Percentiles rank a stretch among this genome's conserved stretches.
Evolutionary conservation across 352 stramenopile species (phyloP).

Genomic region (Aphanomyces stellatus): DNA sequence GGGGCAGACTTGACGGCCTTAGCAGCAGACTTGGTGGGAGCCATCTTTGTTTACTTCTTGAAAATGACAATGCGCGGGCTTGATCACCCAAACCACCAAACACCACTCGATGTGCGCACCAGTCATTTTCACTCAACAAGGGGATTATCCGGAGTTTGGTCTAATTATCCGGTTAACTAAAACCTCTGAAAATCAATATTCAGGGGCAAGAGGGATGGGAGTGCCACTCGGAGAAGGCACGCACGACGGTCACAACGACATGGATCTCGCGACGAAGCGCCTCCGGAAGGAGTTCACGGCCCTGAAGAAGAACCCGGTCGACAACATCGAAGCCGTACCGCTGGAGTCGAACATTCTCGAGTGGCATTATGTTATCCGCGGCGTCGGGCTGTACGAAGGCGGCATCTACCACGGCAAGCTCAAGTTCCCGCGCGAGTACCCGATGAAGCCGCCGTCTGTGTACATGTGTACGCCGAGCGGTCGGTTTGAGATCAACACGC

Average conservation of each 20-base stretch:
- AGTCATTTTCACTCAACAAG: constrained; percentile 9
- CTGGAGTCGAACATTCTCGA: constrained; percentile 93
- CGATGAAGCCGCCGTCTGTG: constrained; percentile 92
- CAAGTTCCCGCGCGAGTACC: constrained; percentile 92
- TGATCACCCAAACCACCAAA: not conserved
- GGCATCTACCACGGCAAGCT: constrained; percentile 89
- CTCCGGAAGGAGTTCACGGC: constrained; percentile 89
- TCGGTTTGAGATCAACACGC: constrained; percentile 91
- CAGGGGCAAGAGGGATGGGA: not conserved
- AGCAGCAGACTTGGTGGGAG: constrained; percentile 12
- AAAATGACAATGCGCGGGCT: constrained; percentile 16
- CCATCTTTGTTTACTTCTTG: constrained; percentile 18
- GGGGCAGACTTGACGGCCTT: not conserved
- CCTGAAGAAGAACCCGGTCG: constrained; percentile 85
- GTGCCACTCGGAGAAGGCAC: not conserved
- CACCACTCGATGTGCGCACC: constrained; percentile 10
- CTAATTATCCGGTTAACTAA: not conserved
- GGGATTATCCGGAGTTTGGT: not conserved
- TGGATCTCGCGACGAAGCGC: constrained; percentile 70
- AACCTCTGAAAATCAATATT: not conserved
- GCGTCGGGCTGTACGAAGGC: constrained; percentile 76
- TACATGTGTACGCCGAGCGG: constrained; percentile 93
- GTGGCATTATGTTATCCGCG: constrained; percentile 93
- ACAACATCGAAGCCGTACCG: constrained; percentile 86
- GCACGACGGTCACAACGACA: not conserved